phyloP scores from a whole-genome alignment of 352 stramenopile genomes.

The Halophytophthora polymorphica region DNA sequence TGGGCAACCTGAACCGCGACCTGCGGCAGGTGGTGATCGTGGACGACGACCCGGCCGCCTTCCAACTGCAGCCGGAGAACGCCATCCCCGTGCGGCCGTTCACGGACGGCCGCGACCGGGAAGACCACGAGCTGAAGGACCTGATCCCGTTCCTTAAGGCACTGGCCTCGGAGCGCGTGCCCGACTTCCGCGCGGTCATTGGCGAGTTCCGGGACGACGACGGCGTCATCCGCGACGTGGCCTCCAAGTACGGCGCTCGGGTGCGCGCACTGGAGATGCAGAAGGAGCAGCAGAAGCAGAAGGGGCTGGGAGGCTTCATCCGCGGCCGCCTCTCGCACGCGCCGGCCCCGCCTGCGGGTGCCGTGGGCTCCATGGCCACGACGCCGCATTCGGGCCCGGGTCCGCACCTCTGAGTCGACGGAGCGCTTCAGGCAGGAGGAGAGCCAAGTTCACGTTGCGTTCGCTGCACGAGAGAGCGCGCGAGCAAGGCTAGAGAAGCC shows the following conservation, averaged over 20 bases:
- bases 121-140: conserved; percentile 76
- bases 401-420: conserved; percentile 21
- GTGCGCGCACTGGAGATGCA: conserved; percentile 79
- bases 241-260: conserved; percentile 71
- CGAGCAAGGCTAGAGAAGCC: too few species aligned
- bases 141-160: conserved; percentile 86
- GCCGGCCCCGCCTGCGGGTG: conserved; percentile 24
- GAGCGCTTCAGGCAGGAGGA: background rate
- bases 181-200: conserved; percentile 76
- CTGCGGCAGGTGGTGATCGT: conserved; percentile 80
- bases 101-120: conserved; percentile 73
- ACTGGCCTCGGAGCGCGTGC: conserved; percentile 68
- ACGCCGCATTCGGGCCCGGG: too few species aligned
- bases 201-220: conserved; percentile 80
- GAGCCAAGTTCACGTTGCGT: too few species aligned
- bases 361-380: conserved; percentile 16
- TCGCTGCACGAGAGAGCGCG: too few species aligned
- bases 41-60: conserved; percentile 77
- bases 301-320: conserved; percentile 81
- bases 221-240: conserved; percentile 73
- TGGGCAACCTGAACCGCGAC: conserved; percentile 77
- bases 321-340: conserved; percentile 67
- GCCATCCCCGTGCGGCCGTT: conserved; percentile 79
- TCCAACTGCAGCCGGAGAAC: conserved; percentile 84
- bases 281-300: conserved; percentile 78